Conservation (phyloP, 2,329 filamentous ascomycete genomes). For the Knoxdaviesia capensis region DNA sequence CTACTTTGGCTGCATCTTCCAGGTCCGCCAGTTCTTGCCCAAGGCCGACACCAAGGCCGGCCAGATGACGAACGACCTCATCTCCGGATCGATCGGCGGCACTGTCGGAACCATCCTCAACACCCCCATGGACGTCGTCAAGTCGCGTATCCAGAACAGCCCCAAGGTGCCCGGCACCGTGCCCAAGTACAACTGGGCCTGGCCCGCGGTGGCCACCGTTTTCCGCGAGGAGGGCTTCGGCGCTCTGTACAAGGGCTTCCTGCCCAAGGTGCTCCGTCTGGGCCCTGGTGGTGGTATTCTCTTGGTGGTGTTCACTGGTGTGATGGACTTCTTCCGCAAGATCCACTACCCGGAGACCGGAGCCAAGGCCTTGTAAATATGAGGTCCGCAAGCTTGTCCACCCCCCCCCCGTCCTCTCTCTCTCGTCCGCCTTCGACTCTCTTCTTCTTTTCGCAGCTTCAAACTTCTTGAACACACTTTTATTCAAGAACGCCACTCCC, state of each 20-base stretch:
- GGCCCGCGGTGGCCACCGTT: conserved; percentile 67
- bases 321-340: conserved; percentile 82
- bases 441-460: background rate
- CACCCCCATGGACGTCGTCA: conserved; percentile 93
- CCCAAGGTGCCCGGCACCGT: conserved; percentile 59
- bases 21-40: conserved; percentile 72
- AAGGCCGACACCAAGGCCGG: conserved; percentile 58
- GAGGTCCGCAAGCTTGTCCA: too few species aligned
- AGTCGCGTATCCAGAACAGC: conserved; percentile 93
- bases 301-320: conserved; percentile 68
- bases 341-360: conserved; percentile 13
- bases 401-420: background rate
- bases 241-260: conserved; percentile 93
- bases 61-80: conserved; percentile 71
- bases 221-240: conserved; percentile 82
- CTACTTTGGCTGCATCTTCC: conserved; percentile 98
- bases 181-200: conserved; percentile 99
- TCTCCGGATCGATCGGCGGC: conserved; percentile 74
- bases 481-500: too few species aligned
- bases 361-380: too few species aligned
- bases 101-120: conserved; percentile 80
- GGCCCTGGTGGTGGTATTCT: conserved; percentile 45
- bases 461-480: too few species aligned
- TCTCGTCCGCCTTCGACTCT: conserved; percentile 1
- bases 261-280: conserved; percentile 59